phyloP scores from a whole-genome alignment of 129 eudicot genomes.

The Lactuca saligna region DNA sequence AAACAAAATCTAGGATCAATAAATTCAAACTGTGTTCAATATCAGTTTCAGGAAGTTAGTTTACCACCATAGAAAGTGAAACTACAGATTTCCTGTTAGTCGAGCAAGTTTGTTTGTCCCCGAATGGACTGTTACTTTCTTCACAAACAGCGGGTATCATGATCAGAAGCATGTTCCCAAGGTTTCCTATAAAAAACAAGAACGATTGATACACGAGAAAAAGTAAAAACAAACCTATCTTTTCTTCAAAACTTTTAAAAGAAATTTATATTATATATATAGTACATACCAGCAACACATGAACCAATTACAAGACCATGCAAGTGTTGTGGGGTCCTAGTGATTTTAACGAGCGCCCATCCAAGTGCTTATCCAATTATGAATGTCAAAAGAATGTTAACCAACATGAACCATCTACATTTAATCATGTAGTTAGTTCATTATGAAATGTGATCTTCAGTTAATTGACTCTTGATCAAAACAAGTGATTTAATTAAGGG shows the following conservation, averaged over 20 bases:
- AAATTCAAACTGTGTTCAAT: neutral
- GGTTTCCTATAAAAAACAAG: too few species aligned
- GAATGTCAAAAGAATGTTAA: conserved; percentile 59
- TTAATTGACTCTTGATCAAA: too few species aligned
- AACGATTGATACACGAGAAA: too few species aligned
- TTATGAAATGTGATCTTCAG: neutral
- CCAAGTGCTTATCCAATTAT: conserved; percentile 63
- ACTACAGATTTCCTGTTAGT: conserved; percentile 48
- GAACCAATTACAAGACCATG: conserved; percentile 62
- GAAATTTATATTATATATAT: too few species aligned
- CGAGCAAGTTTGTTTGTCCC: conserved; percentile 50
- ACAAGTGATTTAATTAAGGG: too few species aligned
- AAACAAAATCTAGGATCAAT: neutral
- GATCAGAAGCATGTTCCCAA: too few species aligned
- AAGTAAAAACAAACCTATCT: conserved; percentile 1
- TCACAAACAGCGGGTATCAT: conserved; percentile 58
- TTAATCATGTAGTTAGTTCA: neutral
- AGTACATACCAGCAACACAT: conserved; percentile 54
- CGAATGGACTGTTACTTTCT: conserved; percentile 65
- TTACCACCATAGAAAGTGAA: conserved; percentile 72
- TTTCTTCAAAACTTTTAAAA: neutral
- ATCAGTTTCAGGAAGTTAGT: neutral
- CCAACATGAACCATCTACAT: conserved; percentile 68
- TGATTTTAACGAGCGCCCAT: conserved; percentile 55
- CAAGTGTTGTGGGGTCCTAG: conserved; percentile 48